Evolutionary conservation across 768 basidiomycete species (phyloP), one percentile per base, ranked within the genome.

Genomic region (Panus rudis): DNA sequence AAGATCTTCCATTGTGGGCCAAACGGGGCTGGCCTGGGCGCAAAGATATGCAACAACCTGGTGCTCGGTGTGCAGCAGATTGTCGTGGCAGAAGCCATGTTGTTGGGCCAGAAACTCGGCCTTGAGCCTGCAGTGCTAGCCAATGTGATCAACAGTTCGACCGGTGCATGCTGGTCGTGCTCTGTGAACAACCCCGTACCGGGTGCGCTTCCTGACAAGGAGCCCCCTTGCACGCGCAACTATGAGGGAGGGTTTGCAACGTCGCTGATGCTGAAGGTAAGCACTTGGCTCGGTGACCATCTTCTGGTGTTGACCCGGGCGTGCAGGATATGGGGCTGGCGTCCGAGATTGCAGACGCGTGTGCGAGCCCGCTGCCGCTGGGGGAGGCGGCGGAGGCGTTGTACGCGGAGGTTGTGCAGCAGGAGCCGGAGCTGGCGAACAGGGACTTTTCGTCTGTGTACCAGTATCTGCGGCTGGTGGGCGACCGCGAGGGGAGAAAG

Each of bases 21-120:
- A 6, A 84, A 84, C 4, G 88, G 91, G 10, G 72, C 84, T 3
- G 91, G 91, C 1, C 65, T 93, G 8, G 89, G 78, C 1, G 89
- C 90, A 2, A 93, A 93, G 66, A 90, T 93, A 27, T 91, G 88
- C 66, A 93, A 92, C 63, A 93, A 93, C 61, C 73, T 79, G 53
- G 63, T 69, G 4, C 56, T 64, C 30, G 51, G 54, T 33, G 61
- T 65, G 20, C 59, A 92, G 54, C 89, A 92, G 62, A 78, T 90
- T 42, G 86, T 81, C 13, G 77, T 88, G 1, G 84, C 75, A n/a
- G 92, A 94, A 62, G 90, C 84, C 3, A 93, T 94, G 91, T 63
- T 92, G 4, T 71, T 93, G 8, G 92, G 92, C 3, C 73, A 79
- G 60, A 80, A 75, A 45, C 65, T 93, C n/a, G 92, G 91, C 3